Evolutionary conservation across 306 rosid species (phyloP).

Genomic region (Rosa rugosa): DNA sequence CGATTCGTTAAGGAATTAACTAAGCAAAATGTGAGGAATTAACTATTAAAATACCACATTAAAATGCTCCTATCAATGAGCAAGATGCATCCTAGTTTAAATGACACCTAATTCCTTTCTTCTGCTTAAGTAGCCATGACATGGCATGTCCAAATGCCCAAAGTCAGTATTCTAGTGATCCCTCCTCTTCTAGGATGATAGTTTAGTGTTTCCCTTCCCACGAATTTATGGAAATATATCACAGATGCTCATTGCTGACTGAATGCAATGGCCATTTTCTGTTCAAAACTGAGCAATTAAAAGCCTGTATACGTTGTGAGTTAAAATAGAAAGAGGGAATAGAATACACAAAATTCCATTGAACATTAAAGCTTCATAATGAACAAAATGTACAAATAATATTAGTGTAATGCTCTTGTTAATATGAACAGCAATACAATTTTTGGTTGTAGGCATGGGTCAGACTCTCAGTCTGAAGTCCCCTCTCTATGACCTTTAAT

Average conservation of each 20-base stretch:
- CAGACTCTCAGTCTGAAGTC: neutral
- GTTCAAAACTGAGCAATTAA: neutral
- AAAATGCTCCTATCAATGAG: no score
- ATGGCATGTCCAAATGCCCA: neutral
- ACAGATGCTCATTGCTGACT: neutral
- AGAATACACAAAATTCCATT: neutral
- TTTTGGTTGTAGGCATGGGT: neutral
- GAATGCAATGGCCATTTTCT: neutral
- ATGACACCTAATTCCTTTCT: neutral
- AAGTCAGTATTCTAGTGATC: neutral
- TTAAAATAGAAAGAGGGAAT: neutral
- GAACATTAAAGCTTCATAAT: neutral
- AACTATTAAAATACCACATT: no score
- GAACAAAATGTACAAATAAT: neutral
- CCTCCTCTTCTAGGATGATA: neutral
- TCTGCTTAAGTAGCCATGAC: neutral
- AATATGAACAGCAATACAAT: neutral
- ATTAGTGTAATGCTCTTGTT: neutral
- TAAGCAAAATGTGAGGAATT: no score
- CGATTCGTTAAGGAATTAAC: no score
- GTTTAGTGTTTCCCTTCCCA: neutral
- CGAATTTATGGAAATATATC: neutral
- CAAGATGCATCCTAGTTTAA: neutral
- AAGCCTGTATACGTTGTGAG: neutral
- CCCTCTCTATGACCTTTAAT: neutral